phyloP scores from a whole-genome alignment of 2,329 filamentous ascomycete genomes.

The Arthrobotrys conoides region DNA sequence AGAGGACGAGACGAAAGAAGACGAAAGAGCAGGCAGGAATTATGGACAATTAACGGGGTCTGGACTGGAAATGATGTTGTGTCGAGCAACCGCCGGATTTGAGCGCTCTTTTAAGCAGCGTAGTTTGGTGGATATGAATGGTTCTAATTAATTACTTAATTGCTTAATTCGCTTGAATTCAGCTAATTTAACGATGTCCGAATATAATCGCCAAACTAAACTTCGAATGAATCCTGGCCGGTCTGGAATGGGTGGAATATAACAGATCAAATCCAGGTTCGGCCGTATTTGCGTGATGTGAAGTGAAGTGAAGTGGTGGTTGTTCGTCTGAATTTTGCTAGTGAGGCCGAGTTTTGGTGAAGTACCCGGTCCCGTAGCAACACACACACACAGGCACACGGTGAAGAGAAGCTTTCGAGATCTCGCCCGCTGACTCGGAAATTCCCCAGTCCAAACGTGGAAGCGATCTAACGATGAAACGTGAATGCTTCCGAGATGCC shows the following conservation, averaged over 20 bases:
- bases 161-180: neutral
- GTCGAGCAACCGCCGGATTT: slow-evolving; percentile 55
- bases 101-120: slow-evolving; percentile 25
- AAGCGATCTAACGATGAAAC: slow-evolving; percentile 15
- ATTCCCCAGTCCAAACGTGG: slow-evolving; percentile 10
- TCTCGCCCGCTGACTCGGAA: neutral
- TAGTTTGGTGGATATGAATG: neutral
- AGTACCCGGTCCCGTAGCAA: slow-evolving; percentile 38
- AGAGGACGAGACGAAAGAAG: neutral
- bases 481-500: slow-evolving; percentile 31
- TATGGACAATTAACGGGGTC: slow-evolving; percentile 12
- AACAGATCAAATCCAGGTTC: neutral
- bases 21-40: slow-evolving; percentile 29
- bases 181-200: neutral
- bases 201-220: neutral
- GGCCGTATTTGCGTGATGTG: neutral
- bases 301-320: too few relatives aligned
- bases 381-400: too few relatives aligned
- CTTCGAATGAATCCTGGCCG: neutral
- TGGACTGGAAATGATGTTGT: slow-evolving; percentile 45
- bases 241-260: slow-evolving; percentile 7
- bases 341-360: slow-evolving; percentile 2
- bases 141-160: neutral
- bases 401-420: slow-evolving; percentile 4
- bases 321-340: slow-evolving; percentile 9